These are phyloP conservation scores for Gonapodya sp. DNA, from an alignment of 192 early-diverging fungal species.

Conservation along the genomic window DNA sequence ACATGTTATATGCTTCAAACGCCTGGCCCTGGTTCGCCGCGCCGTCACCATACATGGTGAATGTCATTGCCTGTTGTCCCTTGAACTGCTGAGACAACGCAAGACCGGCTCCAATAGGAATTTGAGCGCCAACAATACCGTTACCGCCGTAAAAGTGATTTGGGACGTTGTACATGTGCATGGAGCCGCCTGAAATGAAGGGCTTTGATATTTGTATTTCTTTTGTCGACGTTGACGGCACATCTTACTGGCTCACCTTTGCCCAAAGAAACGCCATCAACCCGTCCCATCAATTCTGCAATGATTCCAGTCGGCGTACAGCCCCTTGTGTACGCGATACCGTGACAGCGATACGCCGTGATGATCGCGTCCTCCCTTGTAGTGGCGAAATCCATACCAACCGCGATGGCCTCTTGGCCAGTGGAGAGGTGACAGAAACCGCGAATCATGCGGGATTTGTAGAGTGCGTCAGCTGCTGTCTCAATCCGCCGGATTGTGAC, in stretches of 20 bases:
- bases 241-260: conserved; percentile 49
- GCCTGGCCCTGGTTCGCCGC: conserved; percentile 98
- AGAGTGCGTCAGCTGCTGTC: conserved; percentile 84
- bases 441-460: conserved; percentile 94
- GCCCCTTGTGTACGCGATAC: conserved; percentile 85
- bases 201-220: background rate
- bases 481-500: conserved; percentile 82
- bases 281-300: conserved; percentile 71
- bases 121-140: conserved; percentile 98
- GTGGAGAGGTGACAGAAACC: conserved; percentile 99
- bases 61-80: conserved; percentile 64
- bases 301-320: conserved; percentile 51
- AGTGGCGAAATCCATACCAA: conserved; percentile 89
- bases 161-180: conserved; percentile 87
- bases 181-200: conserved; percentile 57
- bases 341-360: conserved; percentile 98
- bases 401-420: conserved; percentile 89
- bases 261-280: conserved; percentile 76
- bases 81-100: conserved; percentile 93
- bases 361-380: conserved; percentile 83
- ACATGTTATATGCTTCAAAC: conserved; percentile 98
- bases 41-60: conserved; percentile 93
- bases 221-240: background rate
- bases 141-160: conserved; percentile 95
- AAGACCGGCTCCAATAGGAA: conserved; percentile 71